Conservation (phyloP, 2,329 filamentous ascomycete genomes). For the Cyphellophora europaea region DNA sequence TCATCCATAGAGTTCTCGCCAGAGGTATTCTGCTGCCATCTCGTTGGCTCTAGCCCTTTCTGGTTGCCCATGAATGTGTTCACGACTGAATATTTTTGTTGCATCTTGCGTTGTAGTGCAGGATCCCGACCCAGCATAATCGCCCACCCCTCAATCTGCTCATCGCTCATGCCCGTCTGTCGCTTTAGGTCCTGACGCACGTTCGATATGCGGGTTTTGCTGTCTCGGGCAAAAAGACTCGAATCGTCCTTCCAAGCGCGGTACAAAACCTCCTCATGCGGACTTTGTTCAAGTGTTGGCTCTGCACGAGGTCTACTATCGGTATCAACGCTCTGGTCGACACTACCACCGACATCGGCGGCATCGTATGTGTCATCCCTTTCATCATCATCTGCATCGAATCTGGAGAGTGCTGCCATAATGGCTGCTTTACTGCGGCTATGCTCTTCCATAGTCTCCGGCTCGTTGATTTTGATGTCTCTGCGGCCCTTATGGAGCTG, state of each 20-base stretch:
- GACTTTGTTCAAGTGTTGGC: slow-evolving; percentile 13
- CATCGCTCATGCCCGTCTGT: slow-evolving; percentile 83
- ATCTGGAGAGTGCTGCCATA: slow-evolving; percentile 74
- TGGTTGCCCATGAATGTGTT: slow-evolving; percentile 13
- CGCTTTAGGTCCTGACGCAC: slow-evolving; percentile 56
- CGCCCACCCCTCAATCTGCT: slow-evolving; percentile 88
- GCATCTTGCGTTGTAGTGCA: slow-evolving; percentile 57
- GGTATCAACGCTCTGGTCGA: slow-evolving; percentile 48
- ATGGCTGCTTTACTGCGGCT: slow-evolving; percentile 77
- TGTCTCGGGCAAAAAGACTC: slow-evolving; percentile 61
- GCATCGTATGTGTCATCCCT: slow-evolving; percentile 94
- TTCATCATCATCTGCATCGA: slow-evolving; percentile 93
- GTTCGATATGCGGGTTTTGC: slow-evolving; percentile 56
- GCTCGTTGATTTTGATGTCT: slow-evolving; percentile 7
- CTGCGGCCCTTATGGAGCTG: slow-evolving; percentile 70
- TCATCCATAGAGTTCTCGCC: slow-evolving; percentile 14
- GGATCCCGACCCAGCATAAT: slow-evolving; percentile 73
- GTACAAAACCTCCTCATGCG: slow-evolving; percentile 63
- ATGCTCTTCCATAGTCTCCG: slow-evolving; percentile 31
- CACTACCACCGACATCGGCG: slow-evolving; percentile 80
- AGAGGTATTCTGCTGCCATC: slow-evolving; percentile 13
- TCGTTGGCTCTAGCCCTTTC: slow-evolving; percentile 10
- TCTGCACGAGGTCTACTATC: slow-evolving; percentile 10
- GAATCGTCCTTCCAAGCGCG: slow-evolving; percentile 57
- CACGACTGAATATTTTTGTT: slow-evolving; percentile 47